Conservation (phyloP, 768 basidiomycete genomes). For the Boletus tomentosulus region DNA sequence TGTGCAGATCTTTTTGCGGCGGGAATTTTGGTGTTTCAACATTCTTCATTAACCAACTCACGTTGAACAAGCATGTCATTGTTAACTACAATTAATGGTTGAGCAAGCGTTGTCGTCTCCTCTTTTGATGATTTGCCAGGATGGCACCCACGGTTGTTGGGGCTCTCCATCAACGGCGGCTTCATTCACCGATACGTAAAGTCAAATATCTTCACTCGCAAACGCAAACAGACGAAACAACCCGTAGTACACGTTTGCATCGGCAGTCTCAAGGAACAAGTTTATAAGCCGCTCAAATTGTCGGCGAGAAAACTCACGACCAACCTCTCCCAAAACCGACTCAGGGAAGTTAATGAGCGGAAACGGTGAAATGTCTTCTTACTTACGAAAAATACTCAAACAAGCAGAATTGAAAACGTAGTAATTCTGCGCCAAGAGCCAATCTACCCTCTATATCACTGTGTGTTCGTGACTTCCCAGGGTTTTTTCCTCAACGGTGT, state of each 20-base stretch:
- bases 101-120: not conserved
- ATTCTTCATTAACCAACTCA: slow-evolving; percentile 1
- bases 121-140: slow-evolving; percentile 16
- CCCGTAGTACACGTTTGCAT: not conserved
- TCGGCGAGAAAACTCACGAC: not conserved
- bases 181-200: slow-evolving; percentile 6
- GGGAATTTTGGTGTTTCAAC: slow-evolving; percentile 13
- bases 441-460: slow-evolving; percentile 19
- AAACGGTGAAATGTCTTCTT: slow-evolving; percentile 5
- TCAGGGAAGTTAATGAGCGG: slow-evolving; percentile 2
- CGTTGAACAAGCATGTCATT: not conserved
- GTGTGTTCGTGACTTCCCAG: slow-evolving; percentile 46
- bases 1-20: slow-evolving; percentile 15
- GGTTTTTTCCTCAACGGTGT: slow-evolving; percentile 56
- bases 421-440: not conserved
- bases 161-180: not conserved
- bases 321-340: not conserved
- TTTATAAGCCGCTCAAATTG: not conserved
- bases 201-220: not conserved
- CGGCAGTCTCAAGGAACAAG: not conserved
- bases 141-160: slow-evolving; percentile 12
- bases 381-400: slow-evolving; percentile 6
- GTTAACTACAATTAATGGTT: not conserved
- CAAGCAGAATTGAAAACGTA: not conserved
- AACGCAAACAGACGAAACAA: not conserved